These are phyloP conservation scores for Leptodontidium sp. DNA, from an alignment of 2,329 filamentous ascomycete genomes.

Conservation along the genomic window DNA sequence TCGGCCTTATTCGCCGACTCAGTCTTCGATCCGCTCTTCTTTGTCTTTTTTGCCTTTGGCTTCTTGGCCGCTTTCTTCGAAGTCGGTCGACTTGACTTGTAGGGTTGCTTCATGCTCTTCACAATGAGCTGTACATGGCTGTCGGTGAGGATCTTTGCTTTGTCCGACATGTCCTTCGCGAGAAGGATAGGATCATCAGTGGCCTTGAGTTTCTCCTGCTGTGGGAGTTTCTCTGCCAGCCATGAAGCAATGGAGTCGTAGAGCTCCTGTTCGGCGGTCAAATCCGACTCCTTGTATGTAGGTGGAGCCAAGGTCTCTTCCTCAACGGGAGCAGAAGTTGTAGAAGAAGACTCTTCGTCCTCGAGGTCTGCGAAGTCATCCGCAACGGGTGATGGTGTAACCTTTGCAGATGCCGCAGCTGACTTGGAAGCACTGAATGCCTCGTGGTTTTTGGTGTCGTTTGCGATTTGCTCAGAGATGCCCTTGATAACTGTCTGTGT, in stretches of 20 bases:
- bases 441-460: slow-evolving; percentile 67
- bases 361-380: slow-evolving; percentile 78
- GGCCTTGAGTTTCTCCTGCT: slow-evolving; percentile 73
- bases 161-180: slow-evolving; percentile 73
- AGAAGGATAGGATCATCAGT: slow-evolving; percentile 80
- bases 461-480: slow-evolving; percentile 77
- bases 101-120: slow-evolving; percentile 68
- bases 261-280: slow-evolving; percentile 68
- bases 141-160: slow-evolving; percentile 76
- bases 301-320: slow-evolving; percentile 65
- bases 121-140: slow-evolving; percentile 74
- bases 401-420: slow-evolving; percentile 49
- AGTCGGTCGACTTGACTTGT: slow-evolving; percentile 41
- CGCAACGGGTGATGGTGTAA: slow-evolving; percentile 52
- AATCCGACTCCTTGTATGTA: slow-evolving; percentile 76
- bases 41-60: slow-evolving; percentile 47
- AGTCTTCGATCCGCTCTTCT: slow-evolving; percentile 41
- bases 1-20: slow-evolving; percentile 45
- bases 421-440: slow-evolving; percentile 58
- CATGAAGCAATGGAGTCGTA: slow-evolving; percentile 72
- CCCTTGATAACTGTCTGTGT: slow-evolving; percentile 74
- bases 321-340: slow-evolving; percentile 49
- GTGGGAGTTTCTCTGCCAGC: slow-evolving; percentile 75
- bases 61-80: slow-evolving; percentile 49
- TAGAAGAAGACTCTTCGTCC: slow-evolving; percentile 63